Conservation (phyloP, 1,284 basidiomycete genomes). For the Puccinia novopanici region DNA sequence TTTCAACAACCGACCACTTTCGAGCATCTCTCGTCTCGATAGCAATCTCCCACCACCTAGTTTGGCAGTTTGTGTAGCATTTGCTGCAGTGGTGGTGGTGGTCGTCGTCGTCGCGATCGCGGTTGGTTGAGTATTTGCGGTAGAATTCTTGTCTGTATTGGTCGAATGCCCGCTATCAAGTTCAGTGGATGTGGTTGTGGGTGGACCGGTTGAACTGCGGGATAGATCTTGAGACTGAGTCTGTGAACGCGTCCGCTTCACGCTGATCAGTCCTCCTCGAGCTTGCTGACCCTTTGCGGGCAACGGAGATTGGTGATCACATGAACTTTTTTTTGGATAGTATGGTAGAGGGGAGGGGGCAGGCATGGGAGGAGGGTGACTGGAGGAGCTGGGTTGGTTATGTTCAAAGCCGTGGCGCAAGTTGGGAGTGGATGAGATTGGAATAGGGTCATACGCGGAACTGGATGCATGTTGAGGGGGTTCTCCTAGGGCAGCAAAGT, state of each 20-base stretch:
- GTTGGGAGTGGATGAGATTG: constrained; percentile 48
- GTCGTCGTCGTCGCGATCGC: no score
- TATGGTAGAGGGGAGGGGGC: constrained; percentile 41
- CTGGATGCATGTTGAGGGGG: background rate
- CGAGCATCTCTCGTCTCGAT: constrained; percentile 25
- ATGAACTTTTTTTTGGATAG: background rate
- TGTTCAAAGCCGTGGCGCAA: constrained; percentile 40
- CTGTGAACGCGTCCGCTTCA: constrained; percentile 41
- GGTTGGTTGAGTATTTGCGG: background rate
- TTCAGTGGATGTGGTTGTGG: background rate
- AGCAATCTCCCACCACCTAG: constrained; percentile 9
- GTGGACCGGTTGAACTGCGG: background rate
- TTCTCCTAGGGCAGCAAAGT: constrained; percentile 12
- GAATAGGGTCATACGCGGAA: constrained; percentile 22
- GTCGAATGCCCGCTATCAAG: background rate
- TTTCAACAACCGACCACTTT: constrained; percentile 14
- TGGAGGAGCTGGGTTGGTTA: background rate
- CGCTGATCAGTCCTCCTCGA: constrained; percentile 21
- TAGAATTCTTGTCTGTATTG: constrained; percentile 1
- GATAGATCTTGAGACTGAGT: constrained; percentile 43
- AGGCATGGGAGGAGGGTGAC: constrained; percentile 30
- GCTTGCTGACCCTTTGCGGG: background rate
- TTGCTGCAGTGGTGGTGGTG: background rate
- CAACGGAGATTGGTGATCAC: background rate
- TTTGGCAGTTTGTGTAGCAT: background rate